Conservation (phyloP, 1,139 yeast genomes). For the Hansenula lynferdii region DNA sequence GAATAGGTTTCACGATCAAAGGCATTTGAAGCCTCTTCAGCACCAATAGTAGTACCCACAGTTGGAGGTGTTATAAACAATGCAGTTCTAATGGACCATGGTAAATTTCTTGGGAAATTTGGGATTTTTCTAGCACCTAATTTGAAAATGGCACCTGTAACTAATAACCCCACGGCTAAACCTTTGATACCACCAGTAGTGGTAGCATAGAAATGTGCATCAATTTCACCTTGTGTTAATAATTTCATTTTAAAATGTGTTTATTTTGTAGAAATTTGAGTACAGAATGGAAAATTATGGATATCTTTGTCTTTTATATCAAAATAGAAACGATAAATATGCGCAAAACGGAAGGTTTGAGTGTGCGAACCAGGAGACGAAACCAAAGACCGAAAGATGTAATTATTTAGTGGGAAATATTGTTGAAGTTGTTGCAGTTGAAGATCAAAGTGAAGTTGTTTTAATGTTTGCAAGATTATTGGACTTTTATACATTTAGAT, state of each 20-base stretch:
- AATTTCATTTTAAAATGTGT: conserved; percentile 50
- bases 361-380: too few relatives aligned
- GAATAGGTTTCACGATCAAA: conserved; percentile 49
- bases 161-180: conserved; percentile 45
- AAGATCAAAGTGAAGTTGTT: too few relatives aligned
- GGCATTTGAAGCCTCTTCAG: conserved; percentile 53
- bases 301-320: too few relatives aligned
- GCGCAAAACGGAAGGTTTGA: too few relatives aligned
- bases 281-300: too few relatives aligned
- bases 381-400: too few relatives aligned
- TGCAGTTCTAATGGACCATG: conserved; percentile 54
- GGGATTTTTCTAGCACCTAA: conserved; percentile 39
- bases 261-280: neutral
- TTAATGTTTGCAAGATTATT: too few relatives aligned
- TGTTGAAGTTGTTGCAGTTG: too few relatives aligned
- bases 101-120: conserved; percentile 32
- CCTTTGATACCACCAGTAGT: conserved; percentile 63
- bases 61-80: conserved; percentile 58
- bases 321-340: too few relatives aligned
- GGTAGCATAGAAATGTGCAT: conserved; percentile 56
- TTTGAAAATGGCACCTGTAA: conserved; percentile 46
- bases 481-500: too few relatives aligned
- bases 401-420: too few relatives aligned
- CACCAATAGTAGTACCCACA: conserved; percentile 46
- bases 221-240: conserved; percentile 58